Percentiles rank a stretch among this genome's conserved stretches.
These are phyloP conservation scores for Gossypium mustelinum DNA, from an alignment of 345 rosid genomes.

Conservation along the genomic window DNA sequence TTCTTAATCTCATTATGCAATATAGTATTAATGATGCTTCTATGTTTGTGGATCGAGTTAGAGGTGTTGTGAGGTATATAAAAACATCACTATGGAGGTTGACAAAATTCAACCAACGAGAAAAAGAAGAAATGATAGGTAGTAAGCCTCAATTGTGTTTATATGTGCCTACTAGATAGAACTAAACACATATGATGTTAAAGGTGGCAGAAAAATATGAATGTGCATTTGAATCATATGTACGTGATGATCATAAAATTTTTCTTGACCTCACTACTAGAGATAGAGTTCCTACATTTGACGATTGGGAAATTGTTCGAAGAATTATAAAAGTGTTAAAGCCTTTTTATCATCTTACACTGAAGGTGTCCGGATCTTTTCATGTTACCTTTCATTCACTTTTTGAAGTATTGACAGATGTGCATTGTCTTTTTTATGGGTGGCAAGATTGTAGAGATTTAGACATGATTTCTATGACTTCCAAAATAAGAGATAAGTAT, in stretches of 20 bases:
- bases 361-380: neutral
- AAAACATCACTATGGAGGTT: too few species aligned
- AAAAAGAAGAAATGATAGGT: neutral
- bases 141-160: neutral
- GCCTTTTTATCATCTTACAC: neutral
- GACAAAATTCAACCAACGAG: neutral
- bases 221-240: neutral
- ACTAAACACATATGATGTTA: neutral
- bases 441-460: neutral
- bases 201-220: neutral
- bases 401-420: too few species aligned
- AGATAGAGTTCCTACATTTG: neutral
- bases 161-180: neutral
- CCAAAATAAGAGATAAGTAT: too few species aligned
- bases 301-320: neutral
- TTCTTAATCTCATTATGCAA: neutral
- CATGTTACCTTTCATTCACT: neutral
- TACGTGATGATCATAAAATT: neutral
- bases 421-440: neutral
- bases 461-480: neutral
- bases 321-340: too few species aligned
- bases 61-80: neutral
- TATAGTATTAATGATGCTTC: too few species aligned
- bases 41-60: neutral
- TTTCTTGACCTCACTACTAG: neutral